These are phyloP conservation scores for Starmerella geochares DNA, from an alignment of 805 yeast genomes.

Conservation along the genomic window DNA sequence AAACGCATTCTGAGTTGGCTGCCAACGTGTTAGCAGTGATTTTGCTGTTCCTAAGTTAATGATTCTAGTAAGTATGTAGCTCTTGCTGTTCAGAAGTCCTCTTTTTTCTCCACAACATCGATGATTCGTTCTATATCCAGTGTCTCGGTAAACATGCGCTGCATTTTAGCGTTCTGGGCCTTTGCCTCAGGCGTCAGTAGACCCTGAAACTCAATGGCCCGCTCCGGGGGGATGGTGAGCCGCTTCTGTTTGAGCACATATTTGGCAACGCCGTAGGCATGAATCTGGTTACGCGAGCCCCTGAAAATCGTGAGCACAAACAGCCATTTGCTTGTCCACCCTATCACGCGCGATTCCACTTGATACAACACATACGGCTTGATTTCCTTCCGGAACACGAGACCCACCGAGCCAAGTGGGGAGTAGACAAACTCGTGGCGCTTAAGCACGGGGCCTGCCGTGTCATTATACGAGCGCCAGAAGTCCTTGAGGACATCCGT, in stretches of 20 bases:
- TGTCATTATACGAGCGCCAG: conserved; percentile 39
- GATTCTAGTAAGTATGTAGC: too few species aligned
- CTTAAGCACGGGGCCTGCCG: conserved; percentile 24
- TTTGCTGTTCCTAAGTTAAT: too few species aligned
- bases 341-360: conserved; percentile 49
- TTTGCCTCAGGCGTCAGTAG: conserved; percentile 45
- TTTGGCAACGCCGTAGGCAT: conserved; percentile 60
- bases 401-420: conserved; percentile 66
- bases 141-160: conserved; percentile 19
- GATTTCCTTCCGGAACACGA: conserved; percentile 63
- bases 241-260: conserved; percentile 74
- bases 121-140: conserved; percentile 24
- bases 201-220: conserved; percentile 48
- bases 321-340: conserved; percentile 86
- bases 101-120: conserved; percentile 5
- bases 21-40: too few species aligned
- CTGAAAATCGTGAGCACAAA: conserved; percentile 57
- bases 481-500: conserved; percentile 47
- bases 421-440: conserved; percentile 43
- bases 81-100: too few species aligned
- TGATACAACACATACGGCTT: conserved; percentile 51
- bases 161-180: conserved; percentile 21
- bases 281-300: conserved; percentile 28
- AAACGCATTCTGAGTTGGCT: too few species aligned
- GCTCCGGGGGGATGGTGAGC: conserved; percentile 59